Evolutionary conservation across 164 flowering plant genomes (phyloP).

Genomic region (Macadamia tetraphylla): DNA sequence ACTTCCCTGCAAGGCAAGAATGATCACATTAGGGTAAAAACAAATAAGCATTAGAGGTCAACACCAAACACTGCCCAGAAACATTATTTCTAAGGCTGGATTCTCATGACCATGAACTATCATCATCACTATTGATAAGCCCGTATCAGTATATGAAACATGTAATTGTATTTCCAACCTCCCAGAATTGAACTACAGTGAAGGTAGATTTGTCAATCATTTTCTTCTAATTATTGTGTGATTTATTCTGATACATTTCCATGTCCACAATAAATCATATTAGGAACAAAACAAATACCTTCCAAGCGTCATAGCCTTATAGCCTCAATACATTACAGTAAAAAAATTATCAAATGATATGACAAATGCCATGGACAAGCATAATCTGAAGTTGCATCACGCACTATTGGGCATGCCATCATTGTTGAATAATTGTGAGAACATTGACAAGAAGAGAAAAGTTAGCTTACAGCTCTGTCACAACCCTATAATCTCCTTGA

Average conservation of each 20-base stretch:
- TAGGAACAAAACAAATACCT: too few species aligned
- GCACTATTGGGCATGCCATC: neutral
- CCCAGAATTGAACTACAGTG: too few species aligned
- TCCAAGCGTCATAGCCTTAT: too few species aligned
- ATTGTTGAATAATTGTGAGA: neutral
- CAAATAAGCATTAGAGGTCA: neutral
- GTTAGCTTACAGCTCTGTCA: slow-evolving; percentile 48
- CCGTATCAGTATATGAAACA: neutral
- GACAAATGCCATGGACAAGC: too few species aligned
- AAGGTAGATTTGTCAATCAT: too few species aligned
- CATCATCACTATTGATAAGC: neutral
- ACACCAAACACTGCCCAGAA: neutral
- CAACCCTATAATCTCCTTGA: slow-evolving; percentile 64
- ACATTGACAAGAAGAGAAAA: neutral
- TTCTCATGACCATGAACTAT: neutral
- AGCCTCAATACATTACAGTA: too few species aligned
- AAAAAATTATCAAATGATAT: too few species aligned
- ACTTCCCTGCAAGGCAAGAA: slow-evolving; percentile 64
- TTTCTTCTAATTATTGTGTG: too few species aligned
- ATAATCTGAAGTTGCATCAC: neutral
- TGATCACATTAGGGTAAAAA: neutral
- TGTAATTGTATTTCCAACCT: too few species aligned
- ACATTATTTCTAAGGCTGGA: neutral
- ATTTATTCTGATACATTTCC: too few species aligned
- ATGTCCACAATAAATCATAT: too few species aligned